Conservation (phyloP, 2,329 filamentous ascomycete species). For the Colletotrichum sp. region DNA sequence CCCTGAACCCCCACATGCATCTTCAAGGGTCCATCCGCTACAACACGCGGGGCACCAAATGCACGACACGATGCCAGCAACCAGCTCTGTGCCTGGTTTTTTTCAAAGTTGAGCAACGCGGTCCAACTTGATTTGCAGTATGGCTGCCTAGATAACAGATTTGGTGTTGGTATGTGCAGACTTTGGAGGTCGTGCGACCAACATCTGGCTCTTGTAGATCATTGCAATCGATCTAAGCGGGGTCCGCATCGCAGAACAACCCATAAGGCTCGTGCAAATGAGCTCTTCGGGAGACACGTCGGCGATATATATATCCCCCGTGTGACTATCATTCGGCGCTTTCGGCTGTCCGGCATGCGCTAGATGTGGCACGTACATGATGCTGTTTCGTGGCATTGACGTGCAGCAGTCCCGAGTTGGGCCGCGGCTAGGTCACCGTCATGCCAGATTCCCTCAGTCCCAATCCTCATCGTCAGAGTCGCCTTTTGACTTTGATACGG, state of each 20-base stretch:
- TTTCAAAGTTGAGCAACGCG: neutral
- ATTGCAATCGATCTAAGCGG: neutral
- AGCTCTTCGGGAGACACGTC: neutral
- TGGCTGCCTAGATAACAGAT: neutral
- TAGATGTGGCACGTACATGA: neutral
- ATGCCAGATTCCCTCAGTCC: slow-evolving; percentile 49
- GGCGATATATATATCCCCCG: neutral
- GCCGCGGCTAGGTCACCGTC: neutral
- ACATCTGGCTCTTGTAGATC: neutral
- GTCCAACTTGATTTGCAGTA: neutral
- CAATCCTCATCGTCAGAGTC: slow-evolving; percentile 63
- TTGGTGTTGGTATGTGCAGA: neutral
- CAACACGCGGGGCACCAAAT: neutral
- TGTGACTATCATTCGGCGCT: neutral
- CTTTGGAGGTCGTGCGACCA: neutral
- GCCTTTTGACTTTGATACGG: slow-evolving; percentile 44
- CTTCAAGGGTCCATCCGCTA: neutral
- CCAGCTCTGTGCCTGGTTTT: neutral
- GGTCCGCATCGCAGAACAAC: neutral
- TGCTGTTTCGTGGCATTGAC: neutral
- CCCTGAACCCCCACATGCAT: neutral
- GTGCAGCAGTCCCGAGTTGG: neutral
- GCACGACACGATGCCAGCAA: neutral
- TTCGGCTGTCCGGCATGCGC: neutral
- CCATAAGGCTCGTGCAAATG: neutral